These are phyloP conservation scores for Prunus salicina DNA, from an alignment of 306 rosid species.

Conservation along the genomic window DNA sequence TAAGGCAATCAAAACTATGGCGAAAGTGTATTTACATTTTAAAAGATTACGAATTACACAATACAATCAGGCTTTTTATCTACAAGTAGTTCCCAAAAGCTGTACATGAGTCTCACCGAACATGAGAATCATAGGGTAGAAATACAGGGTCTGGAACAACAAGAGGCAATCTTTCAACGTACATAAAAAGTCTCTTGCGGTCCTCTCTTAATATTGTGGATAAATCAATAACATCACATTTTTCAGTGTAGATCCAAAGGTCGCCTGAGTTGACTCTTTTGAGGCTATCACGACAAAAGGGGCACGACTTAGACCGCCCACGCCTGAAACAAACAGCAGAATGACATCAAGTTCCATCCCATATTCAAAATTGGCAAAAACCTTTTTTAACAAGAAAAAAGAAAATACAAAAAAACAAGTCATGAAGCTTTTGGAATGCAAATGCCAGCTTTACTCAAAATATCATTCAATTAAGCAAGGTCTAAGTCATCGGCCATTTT, in stretches of 20 bases:
- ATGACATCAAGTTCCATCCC: constrained; percentile 3
- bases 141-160: constrained; percentile 56
- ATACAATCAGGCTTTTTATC: constrained; percentile 26
- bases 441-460: neutral
- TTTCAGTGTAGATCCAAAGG: constrained; percentile 81
- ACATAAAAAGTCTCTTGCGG: constrained; percentile 63
- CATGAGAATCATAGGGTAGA: constrained; percentile 53
- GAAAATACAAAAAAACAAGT: neutral
- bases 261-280: constrained; percentile 69
- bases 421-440: neutral
- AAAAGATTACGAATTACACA: constrained; percentile 19
- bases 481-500: neutral
- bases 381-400: neutral
- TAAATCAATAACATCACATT: constrained; percentile 51
- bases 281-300: constrained; percentile 86
- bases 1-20: constrained; percentile 20
- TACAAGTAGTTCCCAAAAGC: constrained; percentile 20
- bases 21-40: constrained; percentile 12
- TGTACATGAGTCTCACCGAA: constrained; percentile 37
- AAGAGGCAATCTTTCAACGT: constrained; percentile 70
- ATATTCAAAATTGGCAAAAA: neutral
- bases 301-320: constrained; percentile 76
- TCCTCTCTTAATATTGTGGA: constrained; percentile 61
- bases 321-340: constrained; percentile 46
- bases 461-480: neutral